Evolutionary conservation across 805 yeast genomes (phyloP), one percentile per base, ranked within the genome.

Genomic region (Maudiozyma serrabonitensis): DNA sequence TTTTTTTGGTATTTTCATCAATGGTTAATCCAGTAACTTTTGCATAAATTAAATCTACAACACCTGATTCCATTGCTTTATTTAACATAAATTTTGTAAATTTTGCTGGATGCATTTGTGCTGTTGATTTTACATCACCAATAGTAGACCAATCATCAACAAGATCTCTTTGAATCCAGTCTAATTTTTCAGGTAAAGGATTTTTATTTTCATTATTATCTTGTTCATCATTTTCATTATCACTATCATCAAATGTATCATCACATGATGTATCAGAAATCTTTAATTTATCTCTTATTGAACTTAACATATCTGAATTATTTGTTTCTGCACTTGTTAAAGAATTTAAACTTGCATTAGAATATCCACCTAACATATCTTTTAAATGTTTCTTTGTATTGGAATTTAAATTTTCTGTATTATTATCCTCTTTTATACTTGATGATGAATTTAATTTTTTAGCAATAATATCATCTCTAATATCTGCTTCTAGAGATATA

Each of bases 101-200:
- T 62, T 84, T 84, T 69, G 84, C 88, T 2, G 99, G 98, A 63
- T 91, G 97, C 6, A 93, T 96, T 68, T 93, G 98, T 0, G 97
- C 98, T 1, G 97, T 91, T 13, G 95, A 81, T 52, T 84, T 90
- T 31, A 79, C 76, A 21, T 86, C 91, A 31, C 98, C 97, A 46
- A 91, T 68, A 8, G 79, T 75, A 1, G 90, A 80, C 82, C 95
- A 88, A 49, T 77, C 82, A 50, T 75, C 75, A 7, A 91, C 81
- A 26, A 83, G 62, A 4, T 76, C 74, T 35, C 76, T 73, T 46
- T 79, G 75, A 55, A 89, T 79, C 97, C 97, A 90, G 55, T 80
- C 80, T 47, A 89, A 73, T 52, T 81, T 84, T 2, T 64, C 59
- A 5, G 96, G 95, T 41, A 81, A 59, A 39, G 53, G 48, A 18